phyloP scores from a whole-genome alignment of 495 filamentous ascomycete genomes.

The Pseudoneurospora amorphoporcata region DNA sequence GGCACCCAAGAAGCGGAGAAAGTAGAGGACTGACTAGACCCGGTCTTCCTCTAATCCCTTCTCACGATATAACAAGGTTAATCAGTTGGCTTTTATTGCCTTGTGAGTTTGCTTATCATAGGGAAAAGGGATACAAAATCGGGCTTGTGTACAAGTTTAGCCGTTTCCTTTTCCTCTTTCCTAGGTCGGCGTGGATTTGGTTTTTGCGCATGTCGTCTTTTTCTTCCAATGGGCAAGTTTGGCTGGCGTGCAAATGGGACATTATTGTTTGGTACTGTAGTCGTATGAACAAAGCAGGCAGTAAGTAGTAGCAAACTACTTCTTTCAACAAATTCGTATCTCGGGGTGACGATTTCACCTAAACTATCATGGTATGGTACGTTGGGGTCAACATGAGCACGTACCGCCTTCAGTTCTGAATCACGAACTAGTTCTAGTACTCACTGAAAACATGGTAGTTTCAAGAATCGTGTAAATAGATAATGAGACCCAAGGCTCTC shows the following conservation, averaged over 20 bases:
- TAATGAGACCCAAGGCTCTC: neutral
- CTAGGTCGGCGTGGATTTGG: neutral
- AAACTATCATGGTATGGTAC: too few relatives aligned
- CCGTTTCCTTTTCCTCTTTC: neutral
- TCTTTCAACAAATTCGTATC: neutral
- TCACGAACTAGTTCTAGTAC: too few relatives aligned
- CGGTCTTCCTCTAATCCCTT: neutral
- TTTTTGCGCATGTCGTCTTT: neutral
- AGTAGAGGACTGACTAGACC: conserved; percentile 10
- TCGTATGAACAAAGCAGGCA: neutral
- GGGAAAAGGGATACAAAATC: neutral
- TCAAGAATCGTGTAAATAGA: neutral
- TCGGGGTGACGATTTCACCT: too few relatives aligned
- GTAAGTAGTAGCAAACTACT: neutral
- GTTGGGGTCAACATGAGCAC: too few relatives aligned
- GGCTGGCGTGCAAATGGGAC: neutral
- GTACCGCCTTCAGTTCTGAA: too few relatives aligned
- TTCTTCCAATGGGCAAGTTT: neutral
- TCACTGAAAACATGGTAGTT: neutral
- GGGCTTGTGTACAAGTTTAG: neutral
- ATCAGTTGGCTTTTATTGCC: neutral
- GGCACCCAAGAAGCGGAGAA: conserved; percentile 27
- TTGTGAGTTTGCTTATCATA: neutral
- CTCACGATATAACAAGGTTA: neutral
- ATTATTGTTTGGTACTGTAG: neutral